Evolutionary conservation across 345 rosid genomes (phyloP).

Genomic region (Eucalyptus marginata): DNA sequence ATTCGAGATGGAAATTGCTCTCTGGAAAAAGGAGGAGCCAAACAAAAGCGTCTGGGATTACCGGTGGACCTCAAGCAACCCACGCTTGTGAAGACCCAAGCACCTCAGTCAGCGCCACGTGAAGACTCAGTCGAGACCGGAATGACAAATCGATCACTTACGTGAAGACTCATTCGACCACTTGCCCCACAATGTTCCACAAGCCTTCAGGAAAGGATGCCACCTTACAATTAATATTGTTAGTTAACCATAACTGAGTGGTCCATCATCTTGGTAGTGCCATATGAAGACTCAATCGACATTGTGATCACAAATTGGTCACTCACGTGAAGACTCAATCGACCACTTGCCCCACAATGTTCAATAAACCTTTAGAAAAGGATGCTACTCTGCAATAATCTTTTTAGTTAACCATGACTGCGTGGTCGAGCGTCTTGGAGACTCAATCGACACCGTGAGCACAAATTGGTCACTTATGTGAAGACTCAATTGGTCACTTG

Average conservation of each 20-base stretch:
- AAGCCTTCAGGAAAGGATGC: not conserved
- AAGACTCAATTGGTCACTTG: too few species aligned
- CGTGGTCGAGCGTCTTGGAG: not conserved
- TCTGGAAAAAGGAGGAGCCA: not conserved
- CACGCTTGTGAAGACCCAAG: not conserved
- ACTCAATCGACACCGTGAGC: too few species aligned
- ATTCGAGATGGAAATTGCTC: not conserved
- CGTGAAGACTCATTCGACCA: not conserved
- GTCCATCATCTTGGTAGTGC: not conserved
- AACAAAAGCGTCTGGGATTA: not conserved
- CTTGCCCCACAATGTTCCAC: not conserved
- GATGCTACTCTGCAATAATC: not conserved
- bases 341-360: not conserved
- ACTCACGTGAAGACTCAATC: not conserved
- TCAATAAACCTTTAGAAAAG: not conserved
- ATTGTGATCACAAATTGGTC: not conserved
- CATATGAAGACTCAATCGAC: not conserved
- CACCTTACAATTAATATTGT: not conserved
- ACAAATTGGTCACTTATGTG: too few species aligned
- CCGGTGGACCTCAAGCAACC: not conserved
- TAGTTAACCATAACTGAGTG: not conserved
- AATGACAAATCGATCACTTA: not conserved
- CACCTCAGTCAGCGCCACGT: not conserved
- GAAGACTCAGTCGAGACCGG: not conserved
- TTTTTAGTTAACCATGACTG: not conserved